These are phyloP conservation scores for Camelina hispida DNA, from an alignment of 345 rosid genomes.

Conservation along the genomic window DNA sequence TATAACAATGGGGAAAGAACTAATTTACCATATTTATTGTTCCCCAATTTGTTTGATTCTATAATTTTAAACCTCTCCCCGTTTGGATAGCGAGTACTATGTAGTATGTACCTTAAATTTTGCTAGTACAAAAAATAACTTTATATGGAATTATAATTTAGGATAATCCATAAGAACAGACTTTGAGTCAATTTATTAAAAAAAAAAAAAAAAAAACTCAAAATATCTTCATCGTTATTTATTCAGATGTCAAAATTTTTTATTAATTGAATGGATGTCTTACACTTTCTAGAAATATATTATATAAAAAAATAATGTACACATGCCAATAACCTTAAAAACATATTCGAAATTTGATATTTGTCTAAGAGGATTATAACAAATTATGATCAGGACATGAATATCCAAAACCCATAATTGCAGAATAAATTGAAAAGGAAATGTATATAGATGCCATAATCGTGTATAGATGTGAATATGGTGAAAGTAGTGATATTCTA, in stretches of 20 bases:
- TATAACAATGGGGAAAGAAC: too few species aligned
- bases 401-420: conserved; percentile 31
- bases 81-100: not conserved
- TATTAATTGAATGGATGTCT: not conserved
- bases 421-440: conserved; percentile 16
- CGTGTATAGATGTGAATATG: conserved; percentile 31
- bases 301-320: not conserved
- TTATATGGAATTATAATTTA: not conserved
- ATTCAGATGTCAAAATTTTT: not conserved
- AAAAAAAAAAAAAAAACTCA: not conserved
- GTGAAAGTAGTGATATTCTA: conserved; percentile 38
- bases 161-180: not conserved
- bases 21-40: too few species aligned
- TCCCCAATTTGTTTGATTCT: not conserved
- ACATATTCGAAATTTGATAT: conserved; percentile 30
- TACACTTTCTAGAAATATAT: not conserved
- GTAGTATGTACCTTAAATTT: not conserved
- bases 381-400: conserved; percentile 32
- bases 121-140: not conserved
- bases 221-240: not conserved
- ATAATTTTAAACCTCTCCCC: not conserved
- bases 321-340: conserved; percentile 26
- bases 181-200: not conserved
- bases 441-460: conserved; percentile 16
- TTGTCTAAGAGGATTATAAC: not conserved